Conservation (phyloP, 139 green algal genomes). For the Chlorella ohadii region DNA sequence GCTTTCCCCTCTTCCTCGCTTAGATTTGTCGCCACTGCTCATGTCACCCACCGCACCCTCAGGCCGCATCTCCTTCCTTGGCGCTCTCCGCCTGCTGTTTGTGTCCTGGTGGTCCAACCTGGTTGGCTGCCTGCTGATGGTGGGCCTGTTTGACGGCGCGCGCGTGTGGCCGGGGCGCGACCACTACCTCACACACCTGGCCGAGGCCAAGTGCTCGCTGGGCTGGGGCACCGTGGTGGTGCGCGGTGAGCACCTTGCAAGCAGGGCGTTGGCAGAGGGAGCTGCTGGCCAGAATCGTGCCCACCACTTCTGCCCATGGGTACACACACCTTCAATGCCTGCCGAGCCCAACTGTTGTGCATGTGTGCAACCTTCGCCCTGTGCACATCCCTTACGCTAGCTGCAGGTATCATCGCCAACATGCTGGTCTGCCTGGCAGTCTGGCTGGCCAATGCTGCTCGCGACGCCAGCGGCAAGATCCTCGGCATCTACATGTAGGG, state of each 20-base stretch:
- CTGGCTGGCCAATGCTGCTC: conserved; percentile 7
- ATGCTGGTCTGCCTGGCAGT: conserved; percentile 24
- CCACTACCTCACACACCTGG: background rate
- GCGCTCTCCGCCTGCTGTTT: background rate
- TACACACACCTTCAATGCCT: no score
- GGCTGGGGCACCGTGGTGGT: conserved; percentile 16
- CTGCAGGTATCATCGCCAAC: conserved; percentile 23
- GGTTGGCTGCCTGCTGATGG: conserved; percentile 16
- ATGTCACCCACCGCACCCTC: background rate
- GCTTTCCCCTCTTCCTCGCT: no score
- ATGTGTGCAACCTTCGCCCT: no score
- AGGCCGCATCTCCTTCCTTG: background rate
- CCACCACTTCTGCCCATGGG: no score
- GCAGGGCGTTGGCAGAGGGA: no score
- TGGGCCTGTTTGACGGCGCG: conserved; percentile 6
- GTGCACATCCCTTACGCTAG: no score
- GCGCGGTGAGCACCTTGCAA: conserved; percentile 15
- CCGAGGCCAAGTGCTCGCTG: background rate
- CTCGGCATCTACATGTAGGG: background rate
- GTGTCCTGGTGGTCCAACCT: conserved; percentile 21
- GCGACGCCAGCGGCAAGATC: background rate
- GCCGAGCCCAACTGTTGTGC: no score
- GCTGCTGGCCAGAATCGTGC: no score
- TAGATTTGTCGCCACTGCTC: no score
- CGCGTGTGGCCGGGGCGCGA: background rate